Evolutionary conservation across 2,329 filamentous ascomycete species (phyloP), one percentile per base, ranked within the genome.

Genomic region (Parasarocladium wereldwijsianum): DNA sequence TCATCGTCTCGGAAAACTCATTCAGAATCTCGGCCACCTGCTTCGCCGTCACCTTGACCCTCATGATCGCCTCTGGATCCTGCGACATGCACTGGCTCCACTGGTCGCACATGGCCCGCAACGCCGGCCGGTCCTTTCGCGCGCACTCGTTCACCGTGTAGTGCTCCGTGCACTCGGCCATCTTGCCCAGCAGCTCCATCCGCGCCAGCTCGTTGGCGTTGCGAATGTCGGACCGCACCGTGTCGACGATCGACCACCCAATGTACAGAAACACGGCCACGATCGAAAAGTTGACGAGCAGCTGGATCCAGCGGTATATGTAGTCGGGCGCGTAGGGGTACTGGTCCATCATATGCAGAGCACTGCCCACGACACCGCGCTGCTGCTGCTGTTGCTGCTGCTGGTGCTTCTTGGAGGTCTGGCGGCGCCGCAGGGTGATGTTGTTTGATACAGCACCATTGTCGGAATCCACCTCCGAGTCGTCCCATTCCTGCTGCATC

Each of bases 21-120:
- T 96, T 94, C 52, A 96, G 77, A 23, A 98, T 93, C 46, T 84
- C 74, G 1, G 87, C 87, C 47, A 94, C 80, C 16, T 86, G 90
- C 45, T 82, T 78, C 5, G 84, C 86, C 12, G 79, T 83, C 22
- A 93, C 73, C 43, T 76, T 78, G 24, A 87, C 78, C 21, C 77
- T 66, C 40, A 82, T 85, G 33, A 93, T 73, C 33, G 73, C 72
- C 25, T 75, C 65, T 1, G 85, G 76, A 44, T 94, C 82, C 39
- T 77, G 72, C 39, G 76, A 74, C 83, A 93, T 93, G 54, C 90
- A 96, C 18, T 71, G 62, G 38, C 78, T 74, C 87, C 87, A 96
- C 37, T 76, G 70, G 19, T 74, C 68, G 50, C 90, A 98, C 4
- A 78, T 58, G 0, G 55, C 56, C 36, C 78, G 69, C 41, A 96